A percentile compares a stretch with the other conserved stretches of the same genome.
Conservation (phyloP, 305 asterid genomes). For the Fraxinus platypoda region DNA sequence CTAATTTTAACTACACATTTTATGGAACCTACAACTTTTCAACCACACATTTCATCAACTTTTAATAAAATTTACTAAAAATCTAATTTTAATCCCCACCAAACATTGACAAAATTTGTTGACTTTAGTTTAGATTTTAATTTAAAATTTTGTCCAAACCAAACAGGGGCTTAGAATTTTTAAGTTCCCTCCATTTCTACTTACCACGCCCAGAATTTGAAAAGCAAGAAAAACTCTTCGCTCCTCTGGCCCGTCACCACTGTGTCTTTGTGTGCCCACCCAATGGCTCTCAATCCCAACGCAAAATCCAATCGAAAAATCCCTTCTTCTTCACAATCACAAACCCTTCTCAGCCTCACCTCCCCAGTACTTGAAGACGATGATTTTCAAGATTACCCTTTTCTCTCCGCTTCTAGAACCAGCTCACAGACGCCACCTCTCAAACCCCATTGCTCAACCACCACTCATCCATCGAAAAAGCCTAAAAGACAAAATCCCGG, state of each 20-base stretch:
- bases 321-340: constrained; percentile 26
- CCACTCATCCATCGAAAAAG: constrained; percentile 30
- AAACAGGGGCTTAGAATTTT: not conserved
- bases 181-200: constrained; percentile 41
- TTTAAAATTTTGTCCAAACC: not conserved
- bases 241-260: not conserved
- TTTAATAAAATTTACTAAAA: too few species aligned
- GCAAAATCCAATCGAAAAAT: constrained; percentile 24
- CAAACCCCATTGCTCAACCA: constrained; percentile 23
- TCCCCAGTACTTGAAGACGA: constrained; percentile 37
- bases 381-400: constrained; percentile 53
- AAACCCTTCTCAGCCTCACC: constrained; percentile 18
- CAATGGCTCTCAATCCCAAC: constrained; percentile 44
- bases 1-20: too few species aligned
- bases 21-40: too few species aligned
- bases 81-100: too few species aligned
- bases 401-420: constrained; percentile 32
- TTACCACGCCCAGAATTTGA: constrained; percentile 20
- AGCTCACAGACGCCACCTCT: constrained; percentile 36
- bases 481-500: constrained; percentile 32
- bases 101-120: too few species aligned
- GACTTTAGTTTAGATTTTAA: too few species aligned
- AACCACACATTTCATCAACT: too few species aligned
- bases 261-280: not conserved
- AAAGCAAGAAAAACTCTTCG: not conserved